Evolutionary conservation across 345 rosid species (phyloP).

Genomic region (Sisymbrium altissimum): DNA sequence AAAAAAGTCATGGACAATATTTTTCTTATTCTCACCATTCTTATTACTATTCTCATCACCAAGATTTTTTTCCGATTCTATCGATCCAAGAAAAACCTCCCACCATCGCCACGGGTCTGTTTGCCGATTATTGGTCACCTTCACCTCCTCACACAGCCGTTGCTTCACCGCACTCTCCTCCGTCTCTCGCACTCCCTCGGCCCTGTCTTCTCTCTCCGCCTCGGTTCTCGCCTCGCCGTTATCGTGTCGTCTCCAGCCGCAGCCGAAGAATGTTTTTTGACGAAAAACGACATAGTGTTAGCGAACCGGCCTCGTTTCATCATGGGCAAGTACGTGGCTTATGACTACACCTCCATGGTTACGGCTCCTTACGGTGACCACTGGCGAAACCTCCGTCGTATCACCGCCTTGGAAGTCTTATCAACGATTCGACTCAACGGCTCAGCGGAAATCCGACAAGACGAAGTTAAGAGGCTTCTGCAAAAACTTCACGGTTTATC

Average conservation of each 20-base stretch:
- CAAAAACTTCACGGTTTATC: slow-evolving; percentile 27
- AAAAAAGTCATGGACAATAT: slow-evolving; percentile 2
- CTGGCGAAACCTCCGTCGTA: slow-evolving; percentile 38
- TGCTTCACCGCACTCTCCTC: slow-evolving; percentile 24
- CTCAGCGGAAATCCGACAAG: slow-evolving; percentile 27
- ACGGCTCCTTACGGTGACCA: slow-evolving; percentile 32
- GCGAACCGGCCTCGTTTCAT: slow-evolving; percentile 28
- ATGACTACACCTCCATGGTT: slow-evolving; percentile 27
- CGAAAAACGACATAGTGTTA: slow-evolving; percentile 24
- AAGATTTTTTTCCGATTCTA: neutral
- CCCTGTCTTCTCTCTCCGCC: slow-evolving; percentile 33
- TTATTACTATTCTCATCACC: slow-evolving; percentile 16
- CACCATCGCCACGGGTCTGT: slow-evolving; percentile 29
- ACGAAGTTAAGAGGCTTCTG: slow-evolving; percentile 31
- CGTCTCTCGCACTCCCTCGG: slow-evolving; percentile 30
- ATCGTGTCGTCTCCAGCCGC: slow-evolving; percentile 20
- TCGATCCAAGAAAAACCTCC: slow-evolving; percentile 16
- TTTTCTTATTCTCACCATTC: neutral
- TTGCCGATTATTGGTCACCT: slow-evolving; percentile 37
- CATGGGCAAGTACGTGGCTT: slow-evolving; percentile 29
- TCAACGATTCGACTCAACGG: slow-evolving; percentile 30
- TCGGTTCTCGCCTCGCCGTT: slow-evolving; percentile 31
- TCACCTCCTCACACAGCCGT: slow-evolving; percentile 27
- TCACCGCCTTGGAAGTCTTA: slow-evolving; percentile 26
- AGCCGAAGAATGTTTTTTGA: slow-evolving; percentile 32